Base-by-base conservation (phyloP, 805 yeast species). In the Jamesozyma piceae region DNA sequence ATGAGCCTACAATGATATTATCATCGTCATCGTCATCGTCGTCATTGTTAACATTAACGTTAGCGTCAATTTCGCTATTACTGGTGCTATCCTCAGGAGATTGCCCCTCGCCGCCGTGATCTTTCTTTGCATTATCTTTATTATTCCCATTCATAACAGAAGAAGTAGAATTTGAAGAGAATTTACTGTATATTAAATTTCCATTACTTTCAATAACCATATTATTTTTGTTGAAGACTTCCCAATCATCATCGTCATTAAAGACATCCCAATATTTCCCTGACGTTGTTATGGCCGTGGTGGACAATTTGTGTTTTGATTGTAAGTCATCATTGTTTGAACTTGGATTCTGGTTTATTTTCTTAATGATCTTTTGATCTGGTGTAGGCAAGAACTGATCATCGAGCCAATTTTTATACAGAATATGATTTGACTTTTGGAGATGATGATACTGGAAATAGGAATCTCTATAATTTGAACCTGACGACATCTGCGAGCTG, bases 191-290 rank as follows among this genome's bases (percentile, higher is more conserved):
- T 4, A 38, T 14, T 11, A 42, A 11, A 34, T 42, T 42, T 11
- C 63, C 63, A 37, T 56, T 54, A 34, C 58, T 48, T 35, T 57
- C 60, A 26, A 46, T 31, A 3, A 35, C 29, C 13, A 43, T 51
- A 40, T 34, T 52, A 49, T 24, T 47, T 41, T 47, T 44, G 32
- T 53, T 52, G 39, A 60, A 60, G 1, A 54, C 43, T 34, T 52
- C 50, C 60, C 62, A 58, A 38, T 54, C 56, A 9, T 56, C 63
- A 38, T 58, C 62, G 30, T 56, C 63, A 37, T 57, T 57, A 35
- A 57, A 60, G 32, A 47, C 51, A 34, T 57, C 62, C 64, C 64
- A 60, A 38, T 52, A 60, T 15, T 49, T 51, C 36, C 50, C 49
- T 13, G 39, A 28, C 13, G 17, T 33, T 6, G 14, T 15, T 14